Evolutionary conservation across 2,329 filamentous ascomycete genomes (phyloP), one percentile per base, ranked within the genome.

Genomic region (Ophiostoma montium): DNA sequence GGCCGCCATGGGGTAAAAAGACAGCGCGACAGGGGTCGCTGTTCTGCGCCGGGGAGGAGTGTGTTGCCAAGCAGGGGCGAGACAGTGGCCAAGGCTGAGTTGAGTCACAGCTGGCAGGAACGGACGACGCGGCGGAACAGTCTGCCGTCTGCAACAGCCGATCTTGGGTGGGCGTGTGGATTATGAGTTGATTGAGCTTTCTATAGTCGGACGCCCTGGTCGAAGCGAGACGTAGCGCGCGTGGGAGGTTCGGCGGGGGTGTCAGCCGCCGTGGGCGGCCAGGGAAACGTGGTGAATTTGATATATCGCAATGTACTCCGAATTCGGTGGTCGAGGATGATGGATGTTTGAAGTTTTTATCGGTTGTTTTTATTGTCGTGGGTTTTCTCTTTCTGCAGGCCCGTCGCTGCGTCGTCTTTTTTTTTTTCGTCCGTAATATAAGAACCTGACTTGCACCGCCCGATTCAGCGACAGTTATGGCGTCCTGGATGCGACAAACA

Each of bases 211-310:
- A n/a, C n/a, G n/a, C 21, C 33, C 16, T 23, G 21, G 27, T 39
- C 16, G 10, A 18, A 18, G 16, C 33, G 48, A 32, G 9, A 36
- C 33, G 12, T 35, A 49, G 47, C 8, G 23, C 8, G 23, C 23
- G 23, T 27, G 23, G 23, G 23, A 27, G 23, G 23, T 5, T 27
- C 8, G 23, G 23, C 23, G 23, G 23, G 23, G 39, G 21, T 21
- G 35, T 51, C 46, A 46, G 50, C 50, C 50, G 50, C 50, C 50
- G 50, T 36, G 32, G 50, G 39, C 46, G 50, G 33, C 35, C 8
- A 13, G 44, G 50, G 35, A 44, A 47, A 39, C 46, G 50, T 48
- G 35, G 49, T 45, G 15, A 15, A 13, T 8, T 39, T 19, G 41
- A 8, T 41, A 18, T 35, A n/a, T n/a, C n/a, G n/a, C n/a, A 41